Base-by-base conservation (phyloP, 345 rosid species). In the Barbarea vulgaris region DNA sequence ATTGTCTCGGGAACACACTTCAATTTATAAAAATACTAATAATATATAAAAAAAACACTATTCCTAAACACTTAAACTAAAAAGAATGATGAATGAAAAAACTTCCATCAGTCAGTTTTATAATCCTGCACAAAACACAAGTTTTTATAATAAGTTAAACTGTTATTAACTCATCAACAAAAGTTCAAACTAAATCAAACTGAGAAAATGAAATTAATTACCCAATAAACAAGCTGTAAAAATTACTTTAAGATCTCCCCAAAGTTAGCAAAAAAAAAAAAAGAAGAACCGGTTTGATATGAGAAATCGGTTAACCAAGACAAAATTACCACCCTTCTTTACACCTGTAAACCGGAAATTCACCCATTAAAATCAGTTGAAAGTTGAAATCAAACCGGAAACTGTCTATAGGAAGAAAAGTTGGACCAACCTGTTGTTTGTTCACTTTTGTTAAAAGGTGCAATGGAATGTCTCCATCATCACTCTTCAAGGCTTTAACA, bases 401-500 rank as follows among this genome's bases (percentile, higher is more conserved):
- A 55, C 74, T 80, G 63, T 68, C 50, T n/a, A 64, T 57, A 79
- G 55, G 48, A 84, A 84, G 85, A 77, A 79, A 76, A 66, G 17
- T 73, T 70, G 81, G 76, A 79, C 85, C 59, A 79, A 89, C 87
- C 87, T 87, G 79, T 82, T 30, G 82, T 83, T 80, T 81, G 79
- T 83, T 81, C 42, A 47, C 64, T 28, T 27, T 75, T 71, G 58
- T 62, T 53, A 53, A 64, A 71, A 57, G 72, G 85, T 85, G 91
- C 83, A 84, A 88, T 44, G 96, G 81, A 83, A 81, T 76, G 94
- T 88, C 97, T 72, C 93, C 81, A 81, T 89, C 83, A 82, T 83
- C 68, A 65, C 83, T 81, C 91, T 75, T 75, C 87, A 68, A 78
- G 65, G 70, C 79, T 80, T 83, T 81, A 85, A 86, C 54, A 37